Conservation (phyloP, 192 early-diverging fungal species). For the Coemansia sp. region DNA sequence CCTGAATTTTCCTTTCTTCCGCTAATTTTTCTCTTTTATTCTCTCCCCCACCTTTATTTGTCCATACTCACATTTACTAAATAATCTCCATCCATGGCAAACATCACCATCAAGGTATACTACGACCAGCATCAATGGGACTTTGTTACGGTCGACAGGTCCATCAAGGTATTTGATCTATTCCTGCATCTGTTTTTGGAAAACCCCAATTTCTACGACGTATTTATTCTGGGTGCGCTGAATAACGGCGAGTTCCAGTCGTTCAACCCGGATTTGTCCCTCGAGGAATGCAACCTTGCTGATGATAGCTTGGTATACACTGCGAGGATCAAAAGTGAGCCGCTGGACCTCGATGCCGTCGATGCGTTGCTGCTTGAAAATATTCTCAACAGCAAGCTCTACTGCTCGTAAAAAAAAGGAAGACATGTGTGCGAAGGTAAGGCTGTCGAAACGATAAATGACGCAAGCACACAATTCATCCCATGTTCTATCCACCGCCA, state of each 20-base stretch:
- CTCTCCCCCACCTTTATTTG: background rate
- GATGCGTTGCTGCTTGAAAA: background rate
- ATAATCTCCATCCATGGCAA: slow-evolving; percentile 3
- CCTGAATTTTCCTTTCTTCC: too few species aligned
- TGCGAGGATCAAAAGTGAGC: slow-evolving; percentile 1
- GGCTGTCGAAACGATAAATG: background rate
- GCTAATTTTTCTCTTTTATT: background rate
- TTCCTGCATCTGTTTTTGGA: slow-evolving; percentile 4
- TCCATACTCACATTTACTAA: background rate
- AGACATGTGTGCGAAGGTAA: too few species aligned
- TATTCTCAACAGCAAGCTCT: background rate
- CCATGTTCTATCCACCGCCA: too few species aligned
- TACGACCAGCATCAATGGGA: slow-evolving; percentile 14
- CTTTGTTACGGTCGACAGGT: slow-evolving; percentile 7
- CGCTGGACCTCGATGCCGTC: background rate
- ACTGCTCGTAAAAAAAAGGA: too few species aligned
- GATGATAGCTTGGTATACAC: slow-evolving; percentile 7
- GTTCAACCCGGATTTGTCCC: background rate
- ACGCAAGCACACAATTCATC: background rate
- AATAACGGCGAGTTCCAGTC: slow-evolving; percentile 4
- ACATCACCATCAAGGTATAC: slow-evolving; percentile 11
- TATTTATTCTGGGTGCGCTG: background rate
- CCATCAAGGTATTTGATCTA: background rate
- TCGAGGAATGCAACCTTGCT: background rate
- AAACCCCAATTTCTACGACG: slow-evolving; percentile 14